Percentiles rank a stretch among this genome's conserved stretches.
Conservation (phyloP, 768 basidiomycete genomes). For the Favolaschia claudopus region DNA sequence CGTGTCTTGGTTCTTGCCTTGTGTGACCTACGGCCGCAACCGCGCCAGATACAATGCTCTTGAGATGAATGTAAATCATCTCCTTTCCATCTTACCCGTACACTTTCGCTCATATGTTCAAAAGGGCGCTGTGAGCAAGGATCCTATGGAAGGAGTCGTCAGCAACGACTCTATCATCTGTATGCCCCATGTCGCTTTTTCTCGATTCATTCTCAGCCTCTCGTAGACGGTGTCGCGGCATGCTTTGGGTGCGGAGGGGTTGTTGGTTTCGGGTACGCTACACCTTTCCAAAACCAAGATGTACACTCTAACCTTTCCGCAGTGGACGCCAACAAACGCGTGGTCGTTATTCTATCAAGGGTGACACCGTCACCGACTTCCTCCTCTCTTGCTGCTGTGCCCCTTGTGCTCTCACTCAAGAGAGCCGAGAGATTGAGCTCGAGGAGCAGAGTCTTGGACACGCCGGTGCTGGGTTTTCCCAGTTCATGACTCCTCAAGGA, state of each 20-base stretch:
- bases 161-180: conserved; percentile 27
- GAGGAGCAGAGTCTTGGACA: conserved; percentile 20
- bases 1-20: conserved; percentile 29
- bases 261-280: conserved; percentile 23
- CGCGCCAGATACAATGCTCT: conserved; percentile 26
- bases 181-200: neutral
- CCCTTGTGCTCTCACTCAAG: conserved; percentile 12
- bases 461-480: conserved; percentile 23
- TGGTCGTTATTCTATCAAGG: conserved; percentile 44
- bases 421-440: conserved; percentile 22
- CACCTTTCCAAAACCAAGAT: too few relatives aligned
- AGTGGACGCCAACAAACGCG: conserved; percentile 25
- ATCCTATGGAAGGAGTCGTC: conserved; percentile 27
- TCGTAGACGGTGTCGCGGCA: conserved; percentile 19
- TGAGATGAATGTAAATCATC: conserved; percentile 3
- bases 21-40: conserved; percentile 29
- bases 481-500: conserved; percentile 23
- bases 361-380: conserved; percentile 41
- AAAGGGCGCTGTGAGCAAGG: conserved; percentile 23
- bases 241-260: conserved; percentile 26
- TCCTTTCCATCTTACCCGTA: neutral
- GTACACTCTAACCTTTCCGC: too few relatives aligned
- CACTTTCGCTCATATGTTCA: neutral
- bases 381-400: conserved; percentile 35
- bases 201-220: neutral